Base-by-base conservation (phyloP, 495 filamentous ascomycete genomes). In the Aspergillus coremiiformis region DNA sequence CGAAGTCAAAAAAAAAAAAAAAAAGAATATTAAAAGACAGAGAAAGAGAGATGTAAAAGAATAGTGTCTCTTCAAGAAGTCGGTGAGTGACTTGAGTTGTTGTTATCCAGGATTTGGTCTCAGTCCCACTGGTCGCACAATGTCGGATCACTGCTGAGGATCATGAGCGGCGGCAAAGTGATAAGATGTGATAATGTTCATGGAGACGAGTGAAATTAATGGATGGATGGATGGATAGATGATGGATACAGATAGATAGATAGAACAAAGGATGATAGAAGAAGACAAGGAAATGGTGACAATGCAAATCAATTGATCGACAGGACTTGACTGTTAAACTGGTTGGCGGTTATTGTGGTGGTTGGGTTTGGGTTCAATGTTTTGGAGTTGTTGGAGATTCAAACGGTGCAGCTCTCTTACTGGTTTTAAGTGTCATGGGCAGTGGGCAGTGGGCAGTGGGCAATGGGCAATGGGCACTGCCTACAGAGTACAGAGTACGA, bases 51-150 rank as follows among this genome's bases (percentile, higher is more conserved):
- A 30, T 19, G 46, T 35, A 49, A 37, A 46, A n/a, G n/a, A 48
- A 15, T 20, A 44, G 42, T 45, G 27, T 43, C 27, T 51, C 48
- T 52, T 30, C 24, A 43, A 61, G 55, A 55, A 61, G 59, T 61
- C 59, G 59, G 59, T 61, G 59, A 57, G 53, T 27, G 39, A 46
- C 53, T 48, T 51, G 55, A 53, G 19, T 35, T 35, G 55, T 51
- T 54, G 58, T 58, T 57, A 49, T 48, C 47, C 12, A 51, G 47
- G 53, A 33, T 49, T 37, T 41, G 37, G 15, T 39, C 42, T 32
- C 44, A 37, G 42, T 42, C 37, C 39, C 24, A 49, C 37, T 41
- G 49, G 55, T 57, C 51, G 51, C 46, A 53, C 55, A 56, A 51
- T 35, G 49, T 42, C 23, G 39, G 12, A 19, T 50, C 21, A 49